Base-by-base conservation (phyloP, 2,329 filamentous ascomycete genomes). In the Aspergillus aculeatinus region DNA sequence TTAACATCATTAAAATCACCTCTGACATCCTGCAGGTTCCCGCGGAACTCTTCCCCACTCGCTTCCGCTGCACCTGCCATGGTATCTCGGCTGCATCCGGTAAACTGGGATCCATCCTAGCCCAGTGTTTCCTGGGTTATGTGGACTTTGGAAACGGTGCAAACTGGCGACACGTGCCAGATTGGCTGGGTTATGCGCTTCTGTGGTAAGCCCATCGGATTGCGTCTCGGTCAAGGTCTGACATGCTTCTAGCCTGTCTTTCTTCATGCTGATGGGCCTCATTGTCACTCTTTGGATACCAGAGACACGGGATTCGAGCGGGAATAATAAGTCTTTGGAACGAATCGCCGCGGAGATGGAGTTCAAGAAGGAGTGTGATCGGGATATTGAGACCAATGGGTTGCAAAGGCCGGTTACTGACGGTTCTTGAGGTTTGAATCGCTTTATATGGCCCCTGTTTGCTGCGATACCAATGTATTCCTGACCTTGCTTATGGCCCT, bases 41-140 rank as follows among this genome's bases (percentile, higher is more conserved):
- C 4, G 80, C 79, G 4, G 81, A 82, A 60, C 73, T 81, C 47
- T 83, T 82, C 59, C 80, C 81, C 1, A 82, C 80, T 0, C 71
- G 76, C 23, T 82, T 81, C 60, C 76, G 80, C 10, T 79, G 76
- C 61, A 79, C 77, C 2, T 79, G 76, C 60, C 79, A 82, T 63
- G 81, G 80, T 23, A 78, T 82, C 54, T 72, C 77, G 4, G 81
- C 81, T 6, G 80, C 79, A 0, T 67, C 72, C 4, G 81, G 81
- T 1, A 82, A 82, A 64, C 65, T 82, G 0, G 80, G 80, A 5
- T 78, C 79, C 3, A 66, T 73, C 42, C 60, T 72, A 6, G 63
- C 60, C 2, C 63, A 64, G 25, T 57, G 54, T 12, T 64, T 63
- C 25, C 42, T 60, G 16, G 55, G 57, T 10, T 64, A 60, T 33